Percentiles rank a stretch among this genome's conserved stretches.
phyloP scores from a whole-genome alignment of 169 alveolate species.

The Eimeria brunetti region DNA sequence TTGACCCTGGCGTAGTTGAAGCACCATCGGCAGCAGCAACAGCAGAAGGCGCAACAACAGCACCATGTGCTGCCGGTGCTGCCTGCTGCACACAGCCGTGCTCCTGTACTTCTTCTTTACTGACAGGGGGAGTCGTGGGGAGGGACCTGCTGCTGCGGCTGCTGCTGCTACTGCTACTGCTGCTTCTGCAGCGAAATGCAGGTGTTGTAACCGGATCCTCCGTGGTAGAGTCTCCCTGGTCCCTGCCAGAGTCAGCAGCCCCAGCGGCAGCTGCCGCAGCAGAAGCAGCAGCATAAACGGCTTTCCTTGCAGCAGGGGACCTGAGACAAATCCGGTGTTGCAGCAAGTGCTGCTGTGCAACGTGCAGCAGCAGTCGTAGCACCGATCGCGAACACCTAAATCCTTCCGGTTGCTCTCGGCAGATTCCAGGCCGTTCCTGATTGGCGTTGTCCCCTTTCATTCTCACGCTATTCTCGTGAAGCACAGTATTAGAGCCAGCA shows the following conservation, averaged over 20 bases:
- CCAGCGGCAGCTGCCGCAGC: conserved; percentile 12
- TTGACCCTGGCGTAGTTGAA: not conserved
- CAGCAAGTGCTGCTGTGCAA: conserved; percentile 66
- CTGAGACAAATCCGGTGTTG: conserved; percentile 67
- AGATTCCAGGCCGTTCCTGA: not conserved
- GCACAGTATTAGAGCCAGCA: not conserved
- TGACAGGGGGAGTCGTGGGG: not conserved
- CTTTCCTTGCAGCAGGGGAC: conserved; percentile 49
- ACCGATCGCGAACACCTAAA: conserved; percentile 61
- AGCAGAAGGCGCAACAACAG: too few relatives aligned
- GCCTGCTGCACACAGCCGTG: not conserved
- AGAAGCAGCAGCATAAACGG: conserved; percentile 48
- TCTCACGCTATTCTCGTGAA: not conserved
- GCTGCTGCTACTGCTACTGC: conserved; percentile 32
- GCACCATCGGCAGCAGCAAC: not conserved
- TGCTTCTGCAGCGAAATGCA: conserved; percentile 12
- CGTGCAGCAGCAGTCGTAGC: conserved; percentile 69
- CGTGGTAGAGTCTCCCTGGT: not conserved
- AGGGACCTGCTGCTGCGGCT: conserved; percentile 1
- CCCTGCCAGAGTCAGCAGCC: not conserved
- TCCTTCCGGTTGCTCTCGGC: conserved; percentile 37
- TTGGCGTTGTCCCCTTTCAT: not conserved
- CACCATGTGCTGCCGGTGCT: conserved; percentile 2
- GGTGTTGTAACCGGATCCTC: not conserved
- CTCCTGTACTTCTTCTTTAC: not conserved